Base-by-base conservation (phyloP, 108 stramenopile species). In the Epithemia pelagica region DNA sequence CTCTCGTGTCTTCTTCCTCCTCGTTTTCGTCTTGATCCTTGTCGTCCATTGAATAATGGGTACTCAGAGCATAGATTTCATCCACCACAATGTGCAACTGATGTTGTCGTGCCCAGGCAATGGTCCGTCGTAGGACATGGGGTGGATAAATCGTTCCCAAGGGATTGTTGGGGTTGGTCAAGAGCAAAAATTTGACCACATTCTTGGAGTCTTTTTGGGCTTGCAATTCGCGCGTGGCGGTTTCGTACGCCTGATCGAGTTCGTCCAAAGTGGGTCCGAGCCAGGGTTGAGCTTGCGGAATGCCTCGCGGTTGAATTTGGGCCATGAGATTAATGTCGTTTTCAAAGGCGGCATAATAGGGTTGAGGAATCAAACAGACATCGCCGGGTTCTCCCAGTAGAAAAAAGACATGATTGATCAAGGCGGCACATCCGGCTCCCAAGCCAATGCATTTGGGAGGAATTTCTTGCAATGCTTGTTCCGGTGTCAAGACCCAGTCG, bases 271-370 rank as follows among this genome's bases (percentile, higher is more conserved):
- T 84, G 10, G 93, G 92, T 18, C 88, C 88, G 3, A 52, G 30
- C 10, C 70, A 69, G 8, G 90, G 83, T 75, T 88, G 75, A 0
- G 71, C 59, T 61, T 78, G 76, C 7, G 78, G 56, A 19, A 91
- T 75, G 8, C 80, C 84, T 62, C 91, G 76, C 2, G 88, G 86
- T 19, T 77, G 72, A 30, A 87, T 82, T 8, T 82, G 76, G 18
- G 92, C 84, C 10, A 89, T 62, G 30, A 89, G 63, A 64, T 78
- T 33, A 66, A 95, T 77, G 65, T 95, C 93, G 52, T 59, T 69
- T 69, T 95, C 95, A 87, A 97, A 97, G 7, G 94, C 96, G 22
- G 78, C 86, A 73, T 97, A 97, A 69, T 95, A 97, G 2, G 96
- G 96, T 57, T 90, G 81, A 30, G 96, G 96, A 46, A 97, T 90